Evolutionary conservation across 78 protist genomes (phyloP).

Genomic region (Planoprotostelium fungivorum): DNA sequence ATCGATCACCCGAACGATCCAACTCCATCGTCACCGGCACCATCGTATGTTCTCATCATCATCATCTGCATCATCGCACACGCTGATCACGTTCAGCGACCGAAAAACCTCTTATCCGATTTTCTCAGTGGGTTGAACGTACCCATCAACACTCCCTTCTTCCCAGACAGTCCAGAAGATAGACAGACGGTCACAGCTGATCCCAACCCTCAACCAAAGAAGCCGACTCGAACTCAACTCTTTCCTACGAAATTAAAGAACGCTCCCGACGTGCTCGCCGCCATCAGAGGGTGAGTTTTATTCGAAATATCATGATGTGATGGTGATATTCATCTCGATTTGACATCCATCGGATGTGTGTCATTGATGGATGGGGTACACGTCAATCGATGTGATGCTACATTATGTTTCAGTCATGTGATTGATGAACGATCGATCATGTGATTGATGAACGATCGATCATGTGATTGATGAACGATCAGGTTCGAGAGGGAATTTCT

Average conservation of each 20-base stretch:
- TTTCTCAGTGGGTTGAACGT: not conserved
- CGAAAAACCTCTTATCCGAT: too few species aligned
- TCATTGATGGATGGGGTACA: not conserved
- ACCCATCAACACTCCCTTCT: not conserved
- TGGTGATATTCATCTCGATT: too few species aligned
- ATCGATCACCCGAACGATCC: too few species aligned
- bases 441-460: not conserved
- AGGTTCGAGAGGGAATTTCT: constrained; percentile 32
- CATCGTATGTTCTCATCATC: too few species aligned
- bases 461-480: not conserved
- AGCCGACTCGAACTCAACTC: not conserved
- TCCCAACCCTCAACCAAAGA: not conserved
- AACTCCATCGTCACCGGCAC: too few species aligned
- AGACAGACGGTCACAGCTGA: not conserved
- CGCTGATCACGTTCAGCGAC: too few species aligned
- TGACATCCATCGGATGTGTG: too few species aligned
- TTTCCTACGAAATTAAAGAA: constrained; percentile 38
- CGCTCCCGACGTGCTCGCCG: constrained; percentile 33
- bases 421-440: not conserved
- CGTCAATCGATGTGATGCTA: not conserved
- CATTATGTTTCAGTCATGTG: constrained; percentile 1
- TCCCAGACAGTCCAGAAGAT: not conserved
- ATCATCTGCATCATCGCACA: too few species aligned
- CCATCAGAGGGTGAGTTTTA: constrained; percentile 34
- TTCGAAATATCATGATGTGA: not conserved